Evolutionary conservation across 768 basidiomycete genomes (phyloP).

Genomic region (Boletus vermiculosoides): DNA sequence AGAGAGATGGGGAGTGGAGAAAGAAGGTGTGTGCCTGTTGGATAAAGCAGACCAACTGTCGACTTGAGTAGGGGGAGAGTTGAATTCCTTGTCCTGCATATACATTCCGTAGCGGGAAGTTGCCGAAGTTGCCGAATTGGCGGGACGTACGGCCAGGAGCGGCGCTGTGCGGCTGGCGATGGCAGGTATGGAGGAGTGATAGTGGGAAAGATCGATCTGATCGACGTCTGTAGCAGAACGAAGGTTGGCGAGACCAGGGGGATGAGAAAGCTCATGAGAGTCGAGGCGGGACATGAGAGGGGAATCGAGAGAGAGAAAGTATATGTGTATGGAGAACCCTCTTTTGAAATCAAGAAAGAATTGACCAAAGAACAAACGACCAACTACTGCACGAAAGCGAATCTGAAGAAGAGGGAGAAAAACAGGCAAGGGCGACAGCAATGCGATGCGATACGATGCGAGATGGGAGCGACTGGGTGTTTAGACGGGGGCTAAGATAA

Average conservation of each 20-base stretch:
- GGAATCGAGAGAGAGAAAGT: not conserved
- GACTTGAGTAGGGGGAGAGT: conserved; percentile 15
- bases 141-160: conserved; percentile 13
- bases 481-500: conserved; percentile 35
- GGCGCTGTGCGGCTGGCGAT: conserved; percentile 4
- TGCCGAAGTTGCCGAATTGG: conserved; percentile 28
- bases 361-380: conserved; percentile 24
- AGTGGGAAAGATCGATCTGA: conserved; percentile 13
- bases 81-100: conserved; percentile 39
- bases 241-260: conserved; percentile 29
- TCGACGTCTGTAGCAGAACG: conserved; percentile 35
- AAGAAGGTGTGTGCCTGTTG: conserved; percentile 35
- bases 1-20: conserved; percentile 28
- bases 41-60: conserved; percentile 34
- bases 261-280: conserved; percentile 40
- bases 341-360: conserved; percentile 28
- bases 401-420: conserved; percentile 16
- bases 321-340: conserved; percentile 13
- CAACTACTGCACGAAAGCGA: conserved; percentile 34
- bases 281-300: conserved; percentile 45
- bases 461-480: conserved; percentile 27
- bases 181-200: conserved; percentile 15
- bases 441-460: conserved; percentile 34
- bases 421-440: conserved; percentile 29
- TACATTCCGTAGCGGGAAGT: conserved; percentile 36